phyloP scores from a whole-genome alignment of 371 early-diverging fungal species.

The Mucor indicus region DNA sequence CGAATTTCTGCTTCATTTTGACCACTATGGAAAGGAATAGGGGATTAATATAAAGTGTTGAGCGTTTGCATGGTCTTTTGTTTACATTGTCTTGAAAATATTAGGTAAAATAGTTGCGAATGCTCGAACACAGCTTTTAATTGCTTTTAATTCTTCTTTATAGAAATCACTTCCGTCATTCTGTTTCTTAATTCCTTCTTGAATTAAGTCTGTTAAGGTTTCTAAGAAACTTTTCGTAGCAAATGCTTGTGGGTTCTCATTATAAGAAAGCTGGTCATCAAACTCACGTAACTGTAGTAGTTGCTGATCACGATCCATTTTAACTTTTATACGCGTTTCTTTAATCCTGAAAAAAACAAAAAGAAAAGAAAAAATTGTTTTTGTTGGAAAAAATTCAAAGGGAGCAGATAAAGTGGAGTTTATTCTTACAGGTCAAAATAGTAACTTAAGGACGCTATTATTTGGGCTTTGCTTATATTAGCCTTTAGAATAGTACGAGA shows the following conservation, averaged over 20 bases:
- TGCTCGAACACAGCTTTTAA: slow-evolving; percentile 41
- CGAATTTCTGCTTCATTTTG: slow-evolving; percentile 43
- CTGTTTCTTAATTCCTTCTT: slow-evolving; percentile 12
- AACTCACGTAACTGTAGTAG: slow-evolving; percentile 33
- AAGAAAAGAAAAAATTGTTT: no score
- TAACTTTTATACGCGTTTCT: neutral
- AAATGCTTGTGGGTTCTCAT: slow-evolving; percentile 30
- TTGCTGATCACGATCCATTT: slow-evolving; percentile 25
- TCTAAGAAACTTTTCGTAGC: slow-evolving; percentile 44
- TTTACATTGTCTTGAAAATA: slow-evolving; percentile 18
- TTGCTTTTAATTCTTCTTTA: slow-evolving; percentile 23
- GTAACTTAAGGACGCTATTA: no score
- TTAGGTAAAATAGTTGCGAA: slow-evolving; percentile 39
- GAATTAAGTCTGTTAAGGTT: slow-evolving; percentile 20
- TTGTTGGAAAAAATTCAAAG: no score
- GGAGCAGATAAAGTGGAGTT: no score
- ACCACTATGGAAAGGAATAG: slow-evolving; percentile 21
- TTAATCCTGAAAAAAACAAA: no score
- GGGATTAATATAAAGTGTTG: neutral
- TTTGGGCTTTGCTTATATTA: no score
- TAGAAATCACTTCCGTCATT: slow-evolving; percentile 15
- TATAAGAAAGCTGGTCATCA: slow-evolving; percentile 27
- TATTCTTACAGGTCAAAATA: no score
- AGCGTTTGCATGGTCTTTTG: neutral
- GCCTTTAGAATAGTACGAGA: no score